These are phyloP conservation scores for Galerina sulciceps DNA, from an alignment of 768 basidiomycete species.

Conservation along the genomic window DNA sequence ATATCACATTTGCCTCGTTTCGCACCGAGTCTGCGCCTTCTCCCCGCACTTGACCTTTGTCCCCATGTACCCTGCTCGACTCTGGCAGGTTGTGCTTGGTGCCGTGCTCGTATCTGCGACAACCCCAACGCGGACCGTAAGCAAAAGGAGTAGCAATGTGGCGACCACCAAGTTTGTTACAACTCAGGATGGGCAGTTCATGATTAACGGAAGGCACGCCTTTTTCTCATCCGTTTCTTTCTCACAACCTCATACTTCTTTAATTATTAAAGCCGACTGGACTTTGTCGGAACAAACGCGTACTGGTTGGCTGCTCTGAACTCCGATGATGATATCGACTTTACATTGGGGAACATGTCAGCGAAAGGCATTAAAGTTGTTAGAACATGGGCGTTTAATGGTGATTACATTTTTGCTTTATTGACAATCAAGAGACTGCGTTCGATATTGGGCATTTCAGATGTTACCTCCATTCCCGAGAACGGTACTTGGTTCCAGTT, in stretches of 20 bases:
- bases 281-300: slow-evolving; percentile 55
- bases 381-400: slow-evolving; percentile 77
- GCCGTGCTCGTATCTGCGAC: slow-evolving; percentile 38
- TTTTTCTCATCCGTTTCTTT: not conserved
- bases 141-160: slow-evolving; percentile 28
- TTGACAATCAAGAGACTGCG: not conserved
- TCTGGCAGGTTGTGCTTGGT: slow-evolving; percentile 33
- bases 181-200: slow-evolving; percentile 47
- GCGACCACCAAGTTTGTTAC: slow-evolving; percentile 46
- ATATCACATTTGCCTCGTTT: slow-evolving; percentile 8
- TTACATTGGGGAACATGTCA: slow-evolving; percentile 61
- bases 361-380: slow-evolving; percentile 60
- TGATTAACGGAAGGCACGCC: slow-evolving; percentile 57
- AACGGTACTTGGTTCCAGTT: slow-evolving; percentile 71
- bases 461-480: slow-evolving; percentile 54
- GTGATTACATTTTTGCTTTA: slow-evolving; percentile 30
- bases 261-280: slow-evolving; percentile 24
- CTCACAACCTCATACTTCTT: slow-evolving; percentile 1
- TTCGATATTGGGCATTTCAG: slow-evolving; percentile 27
- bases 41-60: slow-evolving; percentile 27
- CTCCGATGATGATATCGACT: slow-evolving; percentile 55
- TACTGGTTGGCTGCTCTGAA: slow-evolving; percentile 70
- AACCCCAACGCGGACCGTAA: slow-evolving; percentile 34
- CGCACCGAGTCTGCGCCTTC: slow-evolving; percentile 21
- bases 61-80: slow-evolving; percentile 36